These are phyloP conservation scores for Madurella fahalii DNA, from an alignment of 2,329 filamentous ascomycete species.

Conservation along the genomic window DNA sequence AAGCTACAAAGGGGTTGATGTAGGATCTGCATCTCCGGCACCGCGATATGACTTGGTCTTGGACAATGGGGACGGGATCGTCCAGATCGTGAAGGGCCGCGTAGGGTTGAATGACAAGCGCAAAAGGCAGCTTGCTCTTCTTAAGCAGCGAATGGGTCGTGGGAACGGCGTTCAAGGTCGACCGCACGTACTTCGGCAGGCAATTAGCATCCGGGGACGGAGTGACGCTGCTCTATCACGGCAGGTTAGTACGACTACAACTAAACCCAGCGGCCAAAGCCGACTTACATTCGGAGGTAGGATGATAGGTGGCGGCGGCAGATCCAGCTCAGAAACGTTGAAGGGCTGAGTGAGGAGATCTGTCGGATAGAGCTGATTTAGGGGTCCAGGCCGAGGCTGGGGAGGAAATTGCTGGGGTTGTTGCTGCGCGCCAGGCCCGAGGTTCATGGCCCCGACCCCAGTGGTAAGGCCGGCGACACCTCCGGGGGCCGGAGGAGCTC, in stretches of 20 bases:
- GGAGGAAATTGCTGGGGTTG: conserved; percentile 51
- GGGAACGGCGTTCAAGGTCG: conserved; percentile 89
- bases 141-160: conserved; percentile 90
- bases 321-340: conserved; percentile 86
- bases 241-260: conserved; percentile 36
- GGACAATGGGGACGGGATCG: conserved; percentile 84
- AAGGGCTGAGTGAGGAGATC: conserved; percentile 91
- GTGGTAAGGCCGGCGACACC: conserved; percentile 72
- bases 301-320: conserved; percentile 85
- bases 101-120: conserved; percentile 94
- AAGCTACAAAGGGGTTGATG: conserved; percentile 96
- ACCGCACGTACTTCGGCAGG: conserved; percentile 88
- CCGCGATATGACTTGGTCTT: conserved; percentile 95
- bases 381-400: conserved; percentile 44
- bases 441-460: conserved; percentile 79
- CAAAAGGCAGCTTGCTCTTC: conserved; percentile 94
- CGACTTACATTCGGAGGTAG: conserved; percentile 82
- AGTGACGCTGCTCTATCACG: conserved; percentile 74
- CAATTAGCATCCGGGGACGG: conserved; percentile 89
- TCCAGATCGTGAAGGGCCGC: conserved; percentile 88
- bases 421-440: conserved; percentile 62
- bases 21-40: conserved; percentile 95
- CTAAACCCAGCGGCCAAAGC: neutral
- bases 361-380: conserved; percentile 89
- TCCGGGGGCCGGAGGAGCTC: conserved; percentile 35